Conservation (phyloP, 2,329 filamentous ascomycete genomes). For the Penicillium digitatum region DNA sequence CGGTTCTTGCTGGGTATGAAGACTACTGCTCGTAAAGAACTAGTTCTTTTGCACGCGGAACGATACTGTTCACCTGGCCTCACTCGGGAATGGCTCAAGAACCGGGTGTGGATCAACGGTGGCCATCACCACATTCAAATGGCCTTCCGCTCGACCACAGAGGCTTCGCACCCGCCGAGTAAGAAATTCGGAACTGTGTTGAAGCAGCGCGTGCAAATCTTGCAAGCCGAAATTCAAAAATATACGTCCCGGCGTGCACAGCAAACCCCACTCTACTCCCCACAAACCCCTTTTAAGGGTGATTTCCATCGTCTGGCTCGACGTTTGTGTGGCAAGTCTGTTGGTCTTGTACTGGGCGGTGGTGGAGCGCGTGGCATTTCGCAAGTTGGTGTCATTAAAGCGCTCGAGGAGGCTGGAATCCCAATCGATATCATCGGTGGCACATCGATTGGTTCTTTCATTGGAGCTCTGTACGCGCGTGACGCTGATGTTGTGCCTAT, state of each 20-base stretch:
- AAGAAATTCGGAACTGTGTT: constrained; percentile 79
- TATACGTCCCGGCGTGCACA: constrained; percentile 93
- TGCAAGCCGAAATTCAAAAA: constrained; percentile 97
- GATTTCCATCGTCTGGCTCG: constrained; percentile 93
- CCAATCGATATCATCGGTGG: constrained; percentile 94
- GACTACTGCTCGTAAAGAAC: constrained; percentile 87
- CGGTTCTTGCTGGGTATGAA: constrained; percentile 95
- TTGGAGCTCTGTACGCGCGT: constrained; percentile 89
- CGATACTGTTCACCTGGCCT: constrained; percentile 80
- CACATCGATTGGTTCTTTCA: constrained; percentile 93
- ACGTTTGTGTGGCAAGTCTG: constrained; percentile 85
- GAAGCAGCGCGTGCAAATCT: constrained; percentile 86
- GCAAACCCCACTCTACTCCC: constrained; percentile 82
- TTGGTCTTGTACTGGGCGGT: constrained; percentile 88
- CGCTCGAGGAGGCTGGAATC: constrained; percentile 92
- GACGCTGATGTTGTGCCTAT: constrained; percentile 96
- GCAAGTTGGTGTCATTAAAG: constrained; percentile 89
- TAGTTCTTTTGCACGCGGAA: constrained; percentile 85
- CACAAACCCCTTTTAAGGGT: constrained; percentile 89
- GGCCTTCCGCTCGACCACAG: constrained; percentile 71
- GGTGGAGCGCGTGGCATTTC: constrained; percentile 89
- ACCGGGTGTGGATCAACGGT: constrained; percentile 95
- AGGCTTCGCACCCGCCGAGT: constrained; percentile 69
- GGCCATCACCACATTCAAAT: constrained; percentile 98
- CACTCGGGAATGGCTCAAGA: constrained; percentile 83